These are phyloP conservation scores for Cyanidioschyzon merolae DNA, from an alignment of 23 red algal species.

Conservation along the genomic window DNA sequence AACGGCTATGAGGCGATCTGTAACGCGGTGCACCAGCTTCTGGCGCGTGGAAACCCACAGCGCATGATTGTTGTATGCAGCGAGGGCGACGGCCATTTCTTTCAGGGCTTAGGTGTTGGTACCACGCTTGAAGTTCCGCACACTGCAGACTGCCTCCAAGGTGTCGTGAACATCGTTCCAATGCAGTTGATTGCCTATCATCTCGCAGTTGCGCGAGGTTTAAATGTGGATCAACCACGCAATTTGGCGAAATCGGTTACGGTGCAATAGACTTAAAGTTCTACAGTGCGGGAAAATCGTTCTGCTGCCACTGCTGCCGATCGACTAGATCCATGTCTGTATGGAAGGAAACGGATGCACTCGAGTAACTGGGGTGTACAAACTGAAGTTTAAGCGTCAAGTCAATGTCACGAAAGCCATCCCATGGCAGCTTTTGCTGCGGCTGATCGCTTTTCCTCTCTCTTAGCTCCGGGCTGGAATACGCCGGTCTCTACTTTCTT, in stretches of 20 bases:
- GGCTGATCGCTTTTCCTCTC: no score
- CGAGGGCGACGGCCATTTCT: slow-evolving; percentile 48
- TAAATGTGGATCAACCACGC: slow-evolving; percentile 89
- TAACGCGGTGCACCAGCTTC: slow-evolving; percentile 79
- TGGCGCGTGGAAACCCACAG: slow-evolving; percentile 54
- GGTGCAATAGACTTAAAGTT: slow-evolving; percentile 14
- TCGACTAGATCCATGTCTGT: no score
- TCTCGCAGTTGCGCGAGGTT: slow-evolving; percentile 61
- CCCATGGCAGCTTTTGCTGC: no score
- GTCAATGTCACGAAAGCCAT: no score
- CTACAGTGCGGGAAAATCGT: no score
- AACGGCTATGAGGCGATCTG: slow-evolving; percentile 48
- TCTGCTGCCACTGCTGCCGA: no score
- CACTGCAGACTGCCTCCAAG: slow-evolving; percentile 87
- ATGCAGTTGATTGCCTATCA: slow-evolving; percentile 93
- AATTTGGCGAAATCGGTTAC: slow-evolving; percentile 38
- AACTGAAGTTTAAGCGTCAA: no score
- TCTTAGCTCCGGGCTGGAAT: no score
- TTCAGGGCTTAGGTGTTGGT: not conserved
- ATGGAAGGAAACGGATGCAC: no score
- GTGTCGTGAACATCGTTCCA: slow-evolving; percentile 74
- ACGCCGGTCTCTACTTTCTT: no score
- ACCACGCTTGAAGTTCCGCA: slow-evolving; percentile 54
- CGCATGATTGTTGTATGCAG: slow-evolving; percentile 84
- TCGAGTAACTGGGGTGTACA: no score